These are phyloP conservation scores for Pleurotus djamor DNA, from an alignment of 768 basidiomycete genomes.

Conservation along the genomic window DNA sequence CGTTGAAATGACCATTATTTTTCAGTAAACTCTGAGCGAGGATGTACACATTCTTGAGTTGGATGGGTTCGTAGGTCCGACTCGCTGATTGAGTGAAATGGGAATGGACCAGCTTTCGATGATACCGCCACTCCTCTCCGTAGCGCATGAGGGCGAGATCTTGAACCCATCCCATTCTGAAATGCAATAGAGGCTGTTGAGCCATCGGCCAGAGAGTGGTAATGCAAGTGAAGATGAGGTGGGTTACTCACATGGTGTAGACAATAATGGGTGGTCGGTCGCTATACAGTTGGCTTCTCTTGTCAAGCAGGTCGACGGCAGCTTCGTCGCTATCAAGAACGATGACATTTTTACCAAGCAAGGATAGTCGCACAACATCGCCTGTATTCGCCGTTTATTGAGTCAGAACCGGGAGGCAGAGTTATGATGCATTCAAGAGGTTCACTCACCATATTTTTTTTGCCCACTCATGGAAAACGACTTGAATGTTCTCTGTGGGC, in stretches of 20 bases:
- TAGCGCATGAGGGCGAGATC: neutral
- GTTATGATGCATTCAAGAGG: neutral
- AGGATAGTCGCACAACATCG: conserved; percentile 16
- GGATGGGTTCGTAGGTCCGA: neutral
- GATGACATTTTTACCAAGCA: conserved; percentile 22
- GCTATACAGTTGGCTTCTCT: conserved; percentile 23
- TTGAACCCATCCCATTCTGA: conserved; percentile 2
- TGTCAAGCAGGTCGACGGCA: conserved; percentile 24
- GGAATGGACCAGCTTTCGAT: neutral
- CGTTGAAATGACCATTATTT: neutral
- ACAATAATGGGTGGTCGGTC: conserved; percentile 16
- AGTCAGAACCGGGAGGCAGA: neutral
- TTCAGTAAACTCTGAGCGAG: neutral
- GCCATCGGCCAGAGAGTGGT: neutral
- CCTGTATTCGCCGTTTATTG: conserved; percentile 10
- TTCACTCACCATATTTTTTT: conserved; percentile 27
- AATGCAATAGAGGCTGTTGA: neutral
- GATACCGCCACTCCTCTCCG: neutral
- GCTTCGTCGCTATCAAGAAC: conserved; percentile 21
- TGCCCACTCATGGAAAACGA: conserved; percentile 25
- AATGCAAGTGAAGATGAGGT: neutral
- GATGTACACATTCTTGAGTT: neutral
- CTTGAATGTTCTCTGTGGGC: conserved; percentile 22
- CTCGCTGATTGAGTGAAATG: neutral
- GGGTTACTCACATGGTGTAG: conserved; percentile 14